A percentile compares a stretch with the other conserved stretches of the same genome.
These are phyloP conservation scores for Hippophae gyantsensis DNA, from an alignment of 306 rosid genomes.

Conservation along the genomic window DNA sequence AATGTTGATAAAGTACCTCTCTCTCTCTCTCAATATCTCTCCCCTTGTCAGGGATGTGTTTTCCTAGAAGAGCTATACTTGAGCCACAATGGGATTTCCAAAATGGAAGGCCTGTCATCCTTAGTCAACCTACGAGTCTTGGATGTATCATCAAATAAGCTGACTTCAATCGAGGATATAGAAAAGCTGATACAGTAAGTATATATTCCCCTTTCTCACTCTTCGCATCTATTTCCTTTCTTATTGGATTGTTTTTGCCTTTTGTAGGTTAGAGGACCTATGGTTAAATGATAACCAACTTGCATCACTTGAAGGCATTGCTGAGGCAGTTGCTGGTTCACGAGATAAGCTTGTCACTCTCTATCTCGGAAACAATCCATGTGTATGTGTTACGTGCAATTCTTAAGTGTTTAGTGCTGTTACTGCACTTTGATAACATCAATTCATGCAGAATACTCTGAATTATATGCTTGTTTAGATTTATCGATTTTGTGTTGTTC, in stretches of 20 bases:
- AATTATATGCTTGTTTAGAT: too few species aligned
- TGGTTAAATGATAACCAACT: slow-evolving; percentile 93
- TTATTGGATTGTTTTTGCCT: not conserved
- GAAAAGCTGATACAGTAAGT: slow-evolving; percentile 53
- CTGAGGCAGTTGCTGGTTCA: slow-evolving; percentile 72
- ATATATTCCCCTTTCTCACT: slow-evolving; percentile 1
- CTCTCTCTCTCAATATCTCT: slow-evolving; percentile 12
- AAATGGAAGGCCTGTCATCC: slow-evolving; percentile 81
- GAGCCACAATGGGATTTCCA: slow-evolving; percentile 88
- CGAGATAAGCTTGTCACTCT: slow-evolving; percentile 74
- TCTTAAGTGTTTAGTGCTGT: slow-evolving; percentile 4
- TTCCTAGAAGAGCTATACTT: slow-evolving; percentile 86
- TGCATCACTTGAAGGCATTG: slow-evolving; percentile 54
- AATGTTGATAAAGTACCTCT: not conserved
- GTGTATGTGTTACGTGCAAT: slow-evolving; percentile 42
- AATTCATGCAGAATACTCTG: too few species aligned
- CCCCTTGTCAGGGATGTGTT: slow-evolving; percentile 40
- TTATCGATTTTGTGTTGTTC: too few species aligned
- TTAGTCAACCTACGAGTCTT: slow-evolving; percentile 71
- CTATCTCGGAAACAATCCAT: slow-evolving; percentile 84
- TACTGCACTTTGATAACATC: not conserved
- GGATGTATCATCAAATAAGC: slow-evolving; percentile 87
- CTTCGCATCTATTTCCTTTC: slow-evolving; percentile 10
- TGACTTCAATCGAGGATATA: slow-evolving; percentile 55
- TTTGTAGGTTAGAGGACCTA: slow-evolving; percentile 75